A percentile compares a stretch with the other conserved stretches of the same genome.
phyloP scores from a whole-genome alignment of 2,329 filamentous ascomycete genomes.

The Xylaria sp. region DNA sequence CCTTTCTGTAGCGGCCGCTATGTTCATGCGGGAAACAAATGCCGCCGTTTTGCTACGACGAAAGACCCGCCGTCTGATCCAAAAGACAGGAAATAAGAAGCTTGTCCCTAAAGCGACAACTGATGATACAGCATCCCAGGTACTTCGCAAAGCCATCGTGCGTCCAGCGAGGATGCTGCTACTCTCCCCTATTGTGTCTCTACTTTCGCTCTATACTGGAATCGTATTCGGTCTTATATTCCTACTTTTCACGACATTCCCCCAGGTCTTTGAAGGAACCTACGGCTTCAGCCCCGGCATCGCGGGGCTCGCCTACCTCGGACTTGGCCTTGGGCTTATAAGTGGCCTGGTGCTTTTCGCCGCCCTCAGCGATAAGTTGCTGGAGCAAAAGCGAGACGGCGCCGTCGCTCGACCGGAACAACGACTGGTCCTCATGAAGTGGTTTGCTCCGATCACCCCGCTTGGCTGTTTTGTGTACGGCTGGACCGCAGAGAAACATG shows the following conservation, averaged over 20 bases:
- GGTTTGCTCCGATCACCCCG: slow-evolving; percentile 21
- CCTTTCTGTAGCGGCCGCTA: not conserved
- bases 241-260: slow-evolving; percentile 30
- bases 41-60: slow-evolving; percentile 6
- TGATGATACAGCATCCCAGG: not conserved
- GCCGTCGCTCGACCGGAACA: not conserved
- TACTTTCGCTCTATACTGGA: slow-evolving; percentile 27
- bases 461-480: slow-evolving; percentile 19
- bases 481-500: slow-evolving; percentile 14
- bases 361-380: slow-evolving; percentile 19
- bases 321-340: slow-evolving; percentile 19
- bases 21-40: slow-evolving; percentile 29
- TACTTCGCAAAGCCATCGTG: slow-evolving; percentile 16
- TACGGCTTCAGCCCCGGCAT: slow-evolving; percentile 17
- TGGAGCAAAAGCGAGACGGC: slow-evolving; percentile 18
- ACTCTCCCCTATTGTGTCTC: slow-evolving; percentile 18
- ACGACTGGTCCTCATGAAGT: slow-evolving; percentile 31
- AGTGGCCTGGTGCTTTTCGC: slow-evolving; percentile 17
- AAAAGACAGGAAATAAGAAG: slow-evolving; percentile 18
- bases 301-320: slow-evolving; percentile 25
- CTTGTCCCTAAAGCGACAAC: not conserved
- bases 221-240: slow-evolving; percentile 25
- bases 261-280: slow-evolving; percentile 22
- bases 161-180: slow-evolving; percentile 26
- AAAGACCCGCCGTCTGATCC: slow-evolving; percentile 7